Evolutionary conservation across 2,329 filamentous ascomycete genomes (phyloP).

Genomic region (Parastagonospora nodorum): DNA sequence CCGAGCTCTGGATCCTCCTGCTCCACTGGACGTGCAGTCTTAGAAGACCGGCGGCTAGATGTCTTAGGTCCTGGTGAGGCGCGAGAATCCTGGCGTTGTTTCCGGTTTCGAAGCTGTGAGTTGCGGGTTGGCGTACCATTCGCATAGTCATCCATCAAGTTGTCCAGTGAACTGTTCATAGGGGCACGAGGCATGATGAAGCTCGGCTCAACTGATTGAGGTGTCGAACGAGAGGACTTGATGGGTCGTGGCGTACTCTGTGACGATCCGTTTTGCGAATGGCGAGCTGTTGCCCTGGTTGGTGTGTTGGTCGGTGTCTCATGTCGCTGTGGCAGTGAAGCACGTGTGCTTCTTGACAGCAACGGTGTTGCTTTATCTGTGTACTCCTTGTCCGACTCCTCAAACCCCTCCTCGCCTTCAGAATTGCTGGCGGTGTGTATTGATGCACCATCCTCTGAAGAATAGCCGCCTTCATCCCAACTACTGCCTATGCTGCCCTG

Average conservation of each 20-base stretch:
- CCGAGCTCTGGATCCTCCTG: slow-evolving; percentile 16
- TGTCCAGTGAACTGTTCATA: slow-evolving; percentile 22
- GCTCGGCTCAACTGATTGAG: slow-evolving; percentile 40
- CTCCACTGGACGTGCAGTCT: not conserved
- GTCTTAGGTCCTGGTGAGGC: slow-evolving; percentile 8
- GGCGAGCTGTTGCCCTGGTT: slow-evolving; percentile 7
- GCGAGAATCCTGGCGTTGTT: slow-evolving; percentile 7
- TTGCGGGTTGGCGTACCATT: slow-evolving; percentile 27
- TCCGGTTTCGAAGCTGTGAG: slow-evolving; percentile 25
- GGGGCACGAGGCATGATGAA: slow-evolving; percentile 50
- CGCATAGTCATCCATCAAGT: slow-evolving; percentile 16
- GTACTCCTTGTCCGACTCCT: slow-evolving; percentile 22
- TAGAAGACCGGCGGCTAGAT: slow-evolving; percentile 2
- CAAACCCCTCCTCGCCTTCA: slow-evolving; percentile 33
- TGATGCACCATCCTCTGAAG: slow-evolving; percentile 32
- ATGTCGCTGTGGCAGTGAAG: slow-evolving; percentile 12
- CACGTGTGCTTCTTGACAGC: slow-evolving; percentile 9
- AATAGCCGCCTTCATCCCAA: slow-evolving; percentile 40
- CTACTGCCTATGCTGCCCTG: slow-evolving; percentile 39
- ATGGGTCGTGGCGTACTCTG: slow-evolving; percentile 9
- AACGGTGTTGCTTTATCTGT: slow-evolving; percentile 18
- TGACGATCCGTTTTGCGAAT: slow-evolving; percentile 16
- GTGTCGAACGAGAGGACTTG: slow-evolving; percentile 15
- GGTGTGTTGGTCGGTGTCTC: slow-evolving; percentile 18
- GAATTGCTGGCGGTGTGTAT: slow-evolving; percentile 29